Evolutionary conservation across 257 asterid species (phyloP), one percentile per base, ranked within the genome.

Genomic region (Catharanthus roseus): DNA sequence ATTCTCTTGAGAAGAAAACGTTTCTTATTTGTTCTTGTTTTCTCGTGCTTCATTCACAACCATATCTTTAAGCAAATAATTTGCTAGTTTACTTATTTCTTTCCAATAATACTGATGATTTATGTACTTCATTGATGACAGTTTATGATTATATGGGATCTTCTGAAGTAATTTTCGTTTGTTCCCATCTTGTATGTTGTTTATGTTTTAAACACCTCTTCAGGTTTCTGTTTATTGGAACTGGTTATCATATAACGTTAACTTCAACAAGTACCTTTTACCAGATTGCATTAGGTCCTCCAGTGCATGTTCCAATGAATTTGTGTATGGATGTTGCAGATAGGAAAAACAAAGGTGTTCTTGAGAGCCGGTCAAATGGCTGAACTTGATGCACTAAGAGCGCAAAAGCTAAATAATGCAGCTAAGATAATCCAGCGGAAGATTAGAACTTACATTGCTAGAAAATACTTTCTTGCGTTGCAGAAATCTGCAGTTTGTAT

Each of bases 361-460:
- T 81, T 93, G 36, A 82, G 99, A 85, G 96, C 99, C 68, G 97
- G 97, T 79, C 97, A 95, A 77, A 91, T 95, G 97, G 97, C 96
- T 21, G 97, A 91, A 47, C 85, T 95, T 74, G 99, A 95, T 89
- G 96, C 95, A 56, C 95, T 84, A 33, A 82, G 96, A 82, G 91
- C 96, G 38, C 85, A 77, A 62, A 95, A 88, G 82, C 93, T 91
- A 53, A 83, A 81, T 67, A 83, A 57, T 82, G 97, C 99, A 68
- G 96, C 96, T 75, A 91, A 82, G 87, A 87, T 67, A 72, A 88
- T 95, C 68, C 99, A 95, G 80, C 83, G 92, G 88, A 86, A 82
- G 83, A 82, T 79, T 41, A 85, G 91, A 85, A 85, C 92, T 72
- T 86, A 90, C 78, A 89, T 86, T 72, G 82, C 96, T 15, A 83